Base-by-base conservation (phyloP, 441 rosid genomes). In the Gossypium gossypioides region DNA sequence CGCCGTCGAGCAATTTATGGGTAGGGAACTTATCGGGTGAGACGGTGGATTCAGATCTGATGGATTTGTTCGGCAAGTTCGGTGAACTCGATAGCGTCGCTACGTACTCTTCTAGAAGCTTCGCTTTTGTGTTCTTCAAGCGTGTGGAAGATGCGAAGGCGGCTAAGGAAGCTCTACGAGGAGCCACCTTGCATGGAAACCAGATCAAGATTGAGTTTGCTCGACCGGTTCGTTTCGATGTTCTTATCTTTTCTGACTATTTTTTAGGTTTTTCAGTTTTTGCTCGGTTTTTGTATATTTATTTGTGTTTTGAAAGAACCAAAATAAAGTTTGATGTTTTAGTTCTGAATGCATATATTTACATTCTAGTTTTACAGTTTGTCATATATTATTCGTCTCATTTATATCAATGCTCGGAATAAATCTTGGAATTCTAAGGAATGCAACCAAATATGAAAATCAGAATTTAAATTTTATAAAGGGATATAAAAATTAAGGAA, bases 1-100 rank as follows among this genome's bases (percentile, higher is more conserved):
- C 82, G 29, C 86, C 86, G 29, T 88, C 97, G 40, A 92, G 77
- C 82, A 86, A 82, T 67, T 88, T 95, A 0, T 95, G 99, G 99
- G 91, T 92, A 1, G 97, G 96, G 4, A 89, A 88, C 66, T 67
- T 88, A 50, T 59, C 83, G 5, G 40, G 72, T 2, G 89, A 80
- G 40, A 83, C 83, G 42, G 77, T 75, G 16, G 92, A 89, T 57
- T 65, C 81, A 1, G 91, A 84, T 78, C 84, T 89, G 46, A 82
- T 83, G 82, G 85, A 79, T 2, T 15, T 85, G 32, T 90, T 88
- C 69, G 80, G 63, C 3, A 76, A 76, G 16, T 88, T 69, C 75
- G 92, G 92, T 9, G 81, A 81, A 4, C 81, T 90, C 64, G 90
- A 86, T 66, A 81, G 81, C 75, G 89, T 86, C 12, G 69, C 86